phyloP scores from a whole-genome alignment of 495 filamentous ascomycete genomes.

The Trichoderma virens region DNA sequence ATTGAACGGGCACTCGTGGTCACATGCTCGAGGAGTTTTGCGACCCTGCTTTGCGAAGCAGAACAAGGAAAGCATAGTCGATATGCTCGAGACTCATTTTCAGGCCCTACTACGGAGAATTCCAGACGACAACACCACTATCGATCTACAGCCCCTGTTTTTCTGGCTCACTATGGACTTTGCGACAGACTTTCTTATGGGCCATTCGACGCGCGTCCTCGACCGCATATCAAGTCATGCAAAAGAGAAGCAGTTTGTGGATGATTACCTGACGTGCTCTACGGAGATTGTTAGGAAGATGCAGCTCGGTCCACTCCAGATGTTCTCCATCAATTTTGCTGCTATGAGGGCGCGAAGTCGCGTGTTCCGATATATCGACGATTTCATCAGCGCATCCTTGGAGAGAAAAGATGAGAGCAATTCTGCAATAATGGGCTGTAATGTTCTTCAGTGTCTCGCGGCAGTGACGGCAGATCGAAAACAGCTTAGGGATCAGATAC shows the following conservation, averaged over 20 bases:
- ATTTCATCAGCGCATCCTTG: conserved; percentile 25
- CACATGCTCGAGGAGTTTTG: conserved; percentile 31
- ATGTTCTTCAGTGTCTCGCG: conserved; percentile 37
- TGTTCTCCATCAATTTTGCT: conserved; percentile 12
- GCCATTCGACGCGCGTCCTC: conserved; percentile 32
- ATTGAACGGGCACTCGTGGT: conserved; percentile 34
- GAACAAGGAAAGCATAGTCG: conserved; percentile 36
- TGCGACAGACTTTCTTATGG: conserved; percentile 62
- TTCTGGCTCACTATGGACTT: conserved; percentile 60
- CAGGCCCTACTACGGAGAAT: conserved; percentile 35
- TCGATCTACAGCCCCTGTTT: conserved; percentile 54
- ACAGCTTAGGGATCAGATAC: conserved; percentile 37
- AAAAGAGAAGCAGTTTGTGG: conserved; percentile 19
- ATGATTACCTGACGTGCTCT: conserved; percentile 26
- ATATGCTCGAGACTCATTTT: conserved; percentile 44
- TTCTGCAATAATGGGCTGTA: conserved; percentile 16
- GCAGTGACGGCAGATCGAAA: conserved; percentile 27
- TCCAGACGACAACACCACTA: conserved; percentile 25
- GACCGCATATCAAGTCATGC: conserved; percentile 20
- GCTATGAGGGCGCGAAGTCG: conserved; percentile 7
- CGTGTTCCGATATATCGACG: conserved; percentile 22
- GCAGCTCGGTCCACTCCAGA: conserved; percentile 15
- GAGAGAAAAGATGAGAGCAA: conserved; percentile 14
- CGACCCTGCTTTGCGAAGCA: conserved; percentile 33
- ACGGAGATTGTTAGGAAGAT: conserved; percentile 18